Base-by-base conservation (phyloP, 345 rosid genomes). In the Punica granatum region DNA sequence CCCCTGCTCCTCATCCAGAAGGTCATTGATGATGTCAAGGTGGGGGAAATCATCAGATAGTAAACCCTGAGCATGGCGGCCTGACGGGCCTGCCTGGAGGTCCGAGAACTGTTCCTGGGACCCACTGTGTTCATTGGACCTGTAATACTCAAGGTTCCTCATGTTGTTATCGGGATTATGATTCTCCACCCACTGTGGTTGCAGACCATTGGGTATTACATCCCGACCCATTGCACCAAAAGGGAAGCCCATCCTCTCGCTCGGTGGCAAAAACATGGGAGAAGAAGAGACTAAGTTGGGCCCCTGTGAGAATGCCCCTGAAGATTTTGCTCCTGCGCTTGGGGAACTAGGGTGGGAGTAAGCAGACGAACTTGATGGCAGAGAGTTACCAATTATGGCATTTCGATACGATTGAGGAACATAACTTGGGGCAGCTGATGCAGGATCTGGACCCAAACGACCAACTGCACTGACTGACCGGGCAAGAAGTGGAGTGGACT, bases 401-500 rank as follows among this genome's bases (percentile, higher is more conserved):
- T 89, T 86, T 74, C 91, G 81, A 66, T 91, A 89, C 54, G 96
- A 89, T 71, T 76, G 88, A 60, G 98, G 94, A 65, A 70, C 77
- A 82, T 66, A 84, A 71, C 85, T 73, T 64, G 75, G 90, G 69
- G 73, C 76, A 60, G 81, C 76, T 23, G 83, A 63, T 33, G 87
- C 70, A 32, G 88, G 70, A 7, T 90, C 96, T 35, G 90, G 88
- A 66, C 89, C 90, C 44, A 94, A 72, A 56, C 89, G 84, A 25
- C 95, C 95, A 67, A 88, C 81, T 69, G 96, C 95, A 85, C 96
- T 91, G 42, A 82, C 84, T 26, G 97, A 87, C 42, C 94, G 90
- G 46, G 94, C 78, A 64, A 94, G 92, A 32, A 71, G 73, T 23
- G 96, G 82, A 15, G 86, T 53, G 21, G 90, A 65, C 67, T 85